Percentiles rank a stretch among this genome's conserved stretches.
Evolutionary conservation across 306 rosid species (phyloP).

Genomic region (Vicia faba): DNA sequence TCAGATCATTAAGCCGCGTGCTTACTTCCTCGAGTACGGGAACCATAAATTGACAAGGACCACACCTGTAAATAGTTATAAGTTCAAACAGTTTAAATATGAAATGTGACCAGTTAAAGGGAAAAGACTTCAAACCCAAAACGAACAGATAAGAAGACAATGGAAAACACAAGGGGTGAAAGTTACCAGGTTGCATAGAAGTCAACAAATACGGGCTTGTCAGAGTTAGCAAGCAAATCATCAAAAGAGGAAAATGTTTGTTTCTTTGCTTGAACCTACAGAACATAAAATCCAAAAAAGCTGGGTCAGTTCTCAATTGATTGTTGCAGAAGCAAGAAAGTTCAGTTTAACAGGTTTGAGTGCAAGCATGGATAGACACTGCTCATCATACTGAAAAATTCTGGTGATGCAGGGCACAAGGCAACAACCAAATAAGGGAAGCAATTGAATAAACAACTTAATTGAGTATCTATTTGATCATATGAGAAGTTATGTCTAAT

Average conservation of each 20-base stretch:
- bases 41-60: constrained; percentile 96
- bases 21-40: constrained; percentile 87
- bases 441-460: neutral
- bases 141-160: neutral
- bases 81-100: neutral
- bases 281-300: constrained; percentile 16
- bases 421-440: neutral
- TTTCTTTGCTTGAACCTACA: constrained; percentile 82
- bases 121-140: neutral
- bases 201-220: constrained; percentile 87
- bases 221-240: constrained; percentile 73
- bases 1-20: constrained; percentile 54
- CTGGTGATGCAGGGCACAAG: neutral
- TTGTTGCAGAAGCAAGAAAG: constrained; percentile 5
- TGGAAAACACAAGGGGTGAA: neutral
- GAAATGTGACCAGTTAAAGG: constrained; percentile 4
- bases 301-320: constrained; percentile 15
- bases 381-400: neutral
- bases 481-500: neutral
- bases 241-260: constrained; percentile 81
- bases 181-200: constrained; percentile 94
- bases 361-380: neutral
- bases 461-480: neutral
- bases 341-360: neutral
- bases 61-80: constrained; percentile 67